A percentile compares a stretch with the other conserved stretches of the same genome.
Evolutionary conservation across 495 filamentous ascomycete species (phyloP).

Genomic region (Aspergillus mulundensis): DNA sequence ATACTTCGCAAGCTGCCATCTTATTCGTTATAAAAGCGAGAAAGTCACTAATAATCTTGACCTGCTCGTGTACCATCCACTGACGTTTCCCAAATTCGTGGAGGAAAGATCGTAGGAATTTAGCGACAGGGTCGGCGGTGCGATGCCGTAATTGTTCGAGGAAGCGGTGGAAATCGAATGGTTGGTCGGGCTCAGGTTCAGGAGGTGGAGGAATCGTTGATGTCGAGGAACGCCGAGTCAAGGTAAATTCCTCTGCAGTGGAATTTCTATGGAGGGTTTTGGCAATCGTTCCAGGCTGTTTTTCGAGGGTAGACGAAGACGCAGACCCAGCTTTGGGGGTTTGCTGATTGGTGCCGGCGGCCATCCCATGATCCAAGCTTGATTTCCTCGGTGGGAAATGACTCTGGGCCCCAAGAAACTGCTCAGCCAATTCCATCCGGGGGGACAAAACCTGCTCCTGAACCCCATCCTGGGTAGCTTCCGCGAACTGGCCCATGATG

Average conservation of each 20-base stretch:
- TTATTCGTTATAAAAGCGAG: slow-evolving; percentile 97
- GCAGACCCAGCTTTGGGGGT: slow-evolving; percentile 7
- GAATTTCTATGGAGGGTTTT: slow-evolving; percentile 19
- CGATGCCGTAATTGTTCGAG: slow-evolving; percentile 91
- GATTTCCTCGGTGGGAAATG: slow-evolving; percentile 80
- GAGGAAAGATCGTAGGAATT: slow-evolving; percentile 91
- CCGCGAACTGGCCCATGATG: slow-evolving; percentile 85
- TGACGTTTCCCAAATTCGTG: slow-evolving; percentile 95
- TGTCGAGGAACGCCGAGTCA: slow-evolving; percentile 45
- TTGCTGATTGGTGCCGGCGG: slow-evolving; percentile 3
- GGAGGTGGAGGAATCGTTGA: slow-evolving; percentile 66
- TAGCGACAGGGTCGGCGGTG: slow-evolving; percentile 93
- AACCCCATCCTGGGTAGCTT: slow-evolving; percentile 59
- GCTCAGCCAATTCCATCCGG: slow-evolving; percentile 65
- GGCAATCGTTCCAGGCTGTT: slow-evolving; percentile 17
- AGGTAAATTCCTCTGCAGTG: slow-evolving; percentile 36
- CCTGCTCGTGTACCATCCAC: slow-evolving; percentile 99
- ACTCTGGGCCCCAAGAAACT: slow-evolving; percentile 57
- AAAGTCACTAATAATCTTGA: slow-evolving; percentile 97
- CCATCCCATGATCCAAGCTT: slow-evolving; percentile 66
- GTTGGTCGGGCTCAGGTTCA: slow-evolving; percentile 81
- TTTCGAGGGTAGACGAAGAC: slow-evolving; percentile 19
- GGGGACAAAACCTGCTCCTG: slow-evolving; percentile 81
- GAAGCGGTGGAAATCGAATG: slow-evolving; percentile 98
- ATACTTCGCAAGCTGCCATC: slow-evolving; percentile 98